Evolutionary conservation across 2,329 filamentous ascomycete species (phyloP).

Genomic region (Xylariales sp.): DNA sequence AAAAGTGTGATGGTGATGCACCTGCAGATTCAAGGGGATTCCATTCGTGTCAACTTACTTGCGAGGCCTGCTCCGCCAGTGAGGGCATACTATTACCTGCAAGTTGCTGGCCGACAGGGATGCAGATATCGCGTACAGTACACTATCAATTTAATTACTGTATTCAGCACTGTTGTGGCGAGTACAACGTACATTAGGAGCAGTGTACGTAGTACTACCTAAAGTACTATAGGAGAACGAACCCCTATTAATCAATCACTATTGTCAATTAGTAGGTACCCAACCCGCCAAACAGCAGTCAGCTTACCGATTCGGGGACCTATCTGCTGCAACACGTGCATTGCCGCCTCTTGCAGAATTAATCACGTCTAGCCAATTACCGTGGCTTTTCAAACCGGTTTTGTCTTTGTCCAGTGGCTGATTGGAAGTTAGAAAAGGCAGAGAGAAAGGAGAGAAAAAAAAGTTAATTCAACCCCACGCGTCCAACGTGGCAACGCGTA

Average conservation of each 20-base stretch:
- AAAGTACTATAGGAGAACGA: too few relatives aligned
- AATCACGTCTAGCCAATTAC: conserved; percentile 9
- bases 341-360: conserved; percentile 12
- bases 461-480: conserved; percentile 13
- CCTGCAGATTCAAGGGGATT: conserved; percentile 25
- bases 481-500: conserved; percentile 31
- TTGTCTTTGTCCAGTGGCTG: not conserved
- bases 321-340: conserved; percentile 1
- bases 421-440: not conserved
- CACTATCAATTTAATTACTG: too few relatives aligned
- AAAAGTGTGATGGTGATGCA: conserved; percentile 6
- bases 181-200: too few relatives aligned
- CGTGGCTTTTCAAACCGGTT: not conserved
- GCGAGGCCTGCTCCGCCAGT: conserved; percentile 1
- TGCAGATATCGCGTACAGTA: conserved; percentile 7
- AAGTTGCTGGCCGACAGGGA: not conserved
- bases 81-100: not conserved
- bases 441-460: not conserved
- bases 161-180: not conserved
- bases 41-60: not conserved
- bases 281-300: conserved; percentile 4
- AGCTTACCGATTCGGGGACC: conserved; percentile 4
- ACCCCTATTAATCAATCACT: too few relatives aligned
- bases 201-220: too few relatives aligned
- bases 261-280: not conserved